These are phyloP conservation scores for Hypoxylon subgilvum DNA, from an alignment of 495 filamentous ascomycete genomes.

Conservation along the genomic window DNA sequence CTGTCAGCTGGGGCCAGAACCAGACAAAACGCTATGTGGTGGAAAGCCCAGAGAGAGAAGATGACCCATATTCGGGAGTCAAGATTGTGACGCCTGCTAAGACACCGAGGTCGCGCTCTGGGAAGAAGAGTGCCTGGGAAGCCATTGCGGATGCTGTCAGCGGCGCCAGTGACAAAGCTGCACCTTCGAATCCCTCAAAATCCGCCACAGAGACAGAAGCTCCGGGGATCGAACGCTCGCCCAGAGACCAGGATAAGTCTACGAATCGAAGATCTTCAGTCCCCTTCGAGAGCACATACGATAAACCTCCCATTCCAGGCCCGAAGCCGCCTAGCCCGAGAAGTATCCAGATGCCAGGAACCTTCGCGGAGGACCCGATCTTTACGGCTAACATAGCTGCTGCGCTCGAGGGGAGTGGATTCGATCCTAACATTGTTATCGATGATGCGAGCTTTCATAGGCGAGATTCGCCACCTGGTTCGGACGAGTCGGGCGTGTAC, in stretches of 20 bases:
- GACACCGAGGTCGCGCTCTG: slow-evolving; percentile 35
- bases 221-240: slow-evolving; percentile 16
- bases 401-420: slow-evolving; percentile 68
- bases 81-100: slow-evolving; percentile 34
- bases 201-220: slow-evolving; percentile 19
- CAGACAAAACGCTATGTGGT: slow-evolving; percentile 66
- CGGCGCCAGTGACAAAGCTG: slow-evolving; percentile 39
- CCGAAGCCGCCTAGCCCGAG: slow-evolving; percentile 47
- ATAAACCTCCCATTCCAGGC: slow-evolving; percentile 44
- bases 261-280: slow-evolving; percentile 24
- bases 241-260: slow-evolving; percentile 29
- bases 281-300: slow-evolving; percentile 34
- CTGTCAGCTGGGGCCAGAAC: slow-evolving; percentile 66
- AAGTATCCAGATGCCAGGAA: slow-evolving; percentile 52
- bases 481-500: slow-evolving; percentile 56
- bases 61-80: slow-evolving; percentile 35
- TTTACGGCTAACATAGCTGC: slow-evolving; percentile 76
- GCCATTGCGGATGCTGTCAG: slow-evolving; percentile 49
- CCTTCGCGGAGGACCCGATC: slow-evolving; percentile 65
- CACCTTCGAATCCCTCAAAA: slow-evolving; percentile 29
- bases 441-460: slow-evolving; percentile 67
- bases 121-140: slow-evolving; percentile 49
- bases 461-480: slow-evolving; percentile 68
- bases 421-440: slow-evolving; percentile 73
- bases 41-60: slow-evolving; percentile 56